Percentiles rank a stretch among this genome's conserved stretches.
Conservation (phyloP, 176 grass and related monocot species). For the Triticum aestivum region DNA sequence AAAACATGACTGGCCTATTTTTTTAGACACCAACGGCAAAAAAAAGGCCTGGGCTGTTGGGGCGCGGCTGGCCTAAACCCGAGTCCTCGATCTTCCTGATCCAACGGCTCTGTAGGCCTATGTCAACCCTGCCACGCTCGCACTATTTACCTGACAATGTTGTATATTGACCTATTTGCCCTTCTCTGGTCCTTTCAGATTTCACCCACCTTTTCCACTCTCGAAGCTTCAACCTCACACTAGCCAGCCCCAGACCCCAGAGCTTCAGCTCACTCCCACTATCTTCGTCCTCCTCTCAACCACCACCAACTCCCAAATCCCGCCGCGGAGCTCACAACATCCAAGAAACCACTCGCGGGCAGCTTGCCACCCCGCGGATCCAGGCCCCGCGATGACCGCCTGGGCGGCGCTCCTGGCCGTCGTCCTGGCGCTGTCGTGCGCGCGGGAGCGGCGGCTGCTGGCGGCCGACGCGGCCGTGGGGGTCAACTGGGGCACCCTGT, state of each 20-base stretch:
- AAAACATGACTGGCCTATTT: too few species aligned
- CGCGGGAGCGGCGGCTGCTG: not conserved
- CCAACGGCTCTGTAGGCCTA: not conserved
- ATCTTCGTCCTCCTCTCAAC: not conserved
- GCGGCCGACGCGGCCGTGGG: constrained; percentile 62
- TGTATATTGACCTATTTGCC: not conserved
- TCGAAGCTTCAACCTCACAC: not conserved
- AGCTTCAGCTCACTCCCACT: not conserved
- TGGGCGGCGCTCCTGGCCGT: not conserved
- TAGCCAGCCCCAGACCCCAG: not conserved
- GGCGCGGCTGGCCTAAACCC: not conserved
- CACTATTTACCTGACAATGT: not conserved
- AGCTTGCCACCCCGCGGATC: not conserved
- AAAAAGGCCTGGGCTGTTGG: too few species aligned
- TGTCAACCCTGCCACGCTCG: not conserved
- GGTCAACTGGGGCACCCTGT: constrained; percentile 87
- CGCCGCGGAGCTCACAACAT: not conserved
- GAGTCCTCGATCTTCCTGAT: not conserved
- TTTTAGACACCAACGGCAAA: too few species aligned
- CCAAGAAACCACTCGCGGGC: not conserved
- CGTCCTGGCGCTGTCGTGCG: not conserved
- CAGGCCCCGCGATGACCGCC: not conserved
- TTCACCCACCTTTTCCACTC: not conserved
- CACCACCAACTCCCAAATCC: constrained; percentile 15
- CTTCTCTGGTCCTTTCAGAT: not conserved